These are phyloP conservation scores for Aspergillus nidulans DNA, from an alignment of 495 filamentous ascomycete genomes.

Conservation along the genomic window DNA sequence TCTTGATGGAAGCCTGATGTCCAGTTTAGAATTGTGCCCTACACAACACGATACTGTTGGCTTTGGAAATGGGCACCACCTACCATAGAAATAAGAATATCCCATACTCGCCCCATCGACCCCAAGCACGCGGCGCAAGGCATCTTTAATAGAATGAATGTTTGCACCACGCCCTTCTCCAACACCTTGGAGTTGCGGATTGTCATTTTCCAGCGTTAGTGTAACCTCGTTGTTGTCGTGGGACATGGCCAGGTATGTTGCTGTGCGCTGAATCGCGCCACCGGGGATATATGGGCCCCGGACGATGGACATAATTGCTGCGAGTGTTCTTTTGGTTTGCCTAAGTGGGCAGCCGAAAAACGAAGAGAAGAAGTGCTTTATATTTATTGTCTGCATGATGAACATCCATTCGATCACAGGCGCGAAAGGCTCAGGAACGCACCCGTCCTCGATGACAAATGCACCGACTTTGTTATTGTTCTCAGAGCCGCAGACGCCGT, in stretches of 20 bases:
- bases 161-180: slow-evolving; percentile 6
- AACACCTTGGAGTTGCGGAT: slow-evolving; percentile 3
- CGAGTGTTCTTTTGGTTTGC: slow-evolving; percentile 40
- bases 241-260: slow-evolving; percentile 67
- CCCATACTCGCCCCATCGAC: slow-evolving; percentile 12
- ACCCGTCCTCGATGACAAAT: slow-evolving; percentile 62
- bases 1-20: slow-evolving; percentile 33
- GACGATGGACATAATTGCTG: slow-evolving; percentile 46
- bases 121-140: not conserved
- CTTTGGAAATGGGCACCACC: too few relatives aligned
- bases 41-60: too few relatives aligned
- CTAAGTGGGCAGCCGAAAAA: not conserved
- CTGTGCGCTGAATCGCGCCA: slow-evolving; percentile 54
- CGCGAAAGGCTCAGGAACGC: slow-evolving; percentile 53
- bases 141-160: not conserved
- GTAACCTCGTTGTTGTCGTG: slow-evolving; percentile 64
- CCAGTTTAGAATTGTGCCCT: too few relatives aligned
- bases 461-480: slow-evolving; percentile 54
- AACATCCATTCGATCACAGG: slow-evolving; percentile 55
- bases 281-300: slow-evolving; percentile 53
- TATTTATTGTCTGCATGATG: slow-evolving; percentile 27
- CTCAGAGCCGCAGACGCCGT: too few relatives aligned
- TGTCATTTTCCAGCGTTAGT: slow-evolving; percentile 52
- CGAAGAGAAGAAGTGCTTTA: not conserved
- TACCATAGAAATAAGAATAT: slow-evolving; percentile 15